phyloP scores from a whole-genome alignment of 768 basidiomycete genomes.

The Tylopilus sp. region DNA sequence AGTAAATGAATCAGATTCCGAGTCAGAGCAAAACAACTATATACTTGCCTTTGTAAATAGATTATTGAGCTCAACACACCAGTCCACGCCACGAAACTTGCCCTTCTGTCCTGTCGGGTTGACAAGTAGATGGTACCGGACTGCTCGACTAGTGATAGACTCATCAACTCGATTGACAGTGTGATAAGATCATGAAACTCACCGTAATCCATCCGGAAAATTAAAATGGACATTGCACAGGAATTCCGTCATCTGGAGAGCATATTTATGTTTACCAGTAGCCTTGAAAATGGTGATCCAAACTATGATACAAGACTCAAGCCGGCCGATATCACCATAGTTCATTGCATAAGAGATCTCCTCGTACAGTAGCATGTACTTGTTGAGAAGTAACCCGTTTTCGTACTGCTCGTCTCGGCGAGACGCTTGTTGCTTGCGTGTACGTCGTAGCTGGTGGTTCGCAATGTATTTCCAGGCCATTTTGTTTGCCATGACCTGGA shows the following conservation, averaged over 20 bases:
- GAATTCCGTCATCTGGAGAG: slow-evolving; percentile 27
- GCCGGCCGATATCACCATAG: slow-evolving; percentile 29
- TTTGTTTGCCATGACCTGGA: neutral
- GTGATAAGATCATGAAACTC: neutral
- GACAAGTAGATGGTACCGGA: neutral
- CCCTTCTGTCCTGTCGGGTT: neutral
- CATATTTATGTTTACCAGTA: slow-evolving; percentile 37
- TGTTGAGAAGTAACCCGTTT: neutral
- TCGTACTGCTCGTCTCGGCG: no score
- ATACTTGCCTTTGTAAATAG: slow-evolving; percentile 1
- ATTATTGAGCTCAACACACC: neutral
- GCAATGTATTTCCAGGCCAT: neutral
- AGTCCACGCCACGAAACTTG: neutral
- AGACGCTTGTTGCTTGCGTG: no score
- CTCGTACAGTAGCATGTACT: neutral
- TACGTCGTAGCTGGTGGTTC: no score
- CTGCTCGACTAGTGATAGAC: neutral
- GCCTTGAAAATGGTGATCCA: slow-evolving; percentile 32
- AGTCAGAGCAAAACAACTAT: no score
- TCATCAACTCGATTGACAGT: no score
- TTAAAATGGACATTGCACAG: neutral
- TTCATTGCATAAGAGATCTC: neutral
- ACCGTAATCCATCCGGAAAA: neutral
- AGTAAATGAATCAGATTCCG: no score
- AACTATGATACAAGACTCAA: slow-evolving; percentile 22